phyloP scores from a whole-genome alignment of 2,329 filamentous ascomycete species.

The Chaetomiaceae sp. region DNA sequence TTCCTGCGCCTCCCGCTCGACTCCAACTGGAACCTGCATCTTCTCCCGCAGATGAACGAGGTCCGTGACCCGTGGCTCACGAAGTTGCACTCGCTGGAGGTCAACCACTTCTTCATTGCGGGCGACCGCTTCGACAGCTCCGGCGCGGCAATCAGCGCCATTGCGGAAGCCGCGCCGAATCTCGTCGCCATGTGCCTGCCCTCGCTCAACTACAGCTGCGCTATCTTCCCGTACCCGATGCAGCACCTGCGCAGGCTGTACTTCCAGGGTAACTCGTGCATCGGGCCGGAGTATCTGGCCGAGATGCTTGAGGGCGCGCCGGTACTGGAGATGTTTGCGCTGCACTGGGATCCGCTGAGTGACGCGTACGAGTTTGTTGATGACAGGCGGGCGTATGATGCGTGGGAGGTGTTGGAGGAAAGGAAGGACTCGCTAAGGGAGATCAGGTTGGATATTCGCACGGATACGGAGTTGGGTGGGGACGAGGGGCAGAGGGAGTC shows the following conservation, averaged over 20 bases:
- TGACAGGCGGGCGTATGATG: background rate
- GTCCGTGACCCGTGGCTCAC: background rate
- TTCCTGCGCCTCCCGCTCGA: conserved; percentile 1
- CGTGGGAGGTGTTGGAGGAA: background rate
- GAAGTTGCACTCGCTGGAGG: background rate
- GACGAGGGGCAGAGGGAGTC: background rate
- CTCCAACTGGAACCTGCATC: background rate
- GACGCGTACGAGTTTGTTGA: background rate
- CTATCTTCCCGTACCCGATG: background rate
- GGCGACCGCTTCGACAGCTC: conserved; percentile 1
- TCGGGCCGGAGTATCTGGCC: background rate
- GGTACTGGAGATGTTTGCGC: background rate
- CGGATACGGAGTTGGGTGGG: background rate
- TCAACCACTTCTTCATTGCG: background rate
- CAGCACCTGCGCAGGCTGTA: conserved; percentile 2
- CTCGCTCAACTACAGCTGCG: background rate
- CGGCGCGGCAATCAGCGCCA: background rate
- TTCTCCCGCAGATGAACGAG: background rate
- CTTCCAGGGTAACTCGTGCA: background rate
- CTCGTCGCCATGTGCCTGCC: conserved; percentile 1
- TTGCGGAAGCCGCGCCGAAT: background rate
- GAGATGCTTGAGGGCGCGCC: background rate
- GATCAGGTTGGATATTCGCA: background rate
- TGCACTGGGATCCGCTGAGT: conserved; percentile 2
- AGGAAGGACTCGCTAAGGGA: background rate